These are phyloP conservation scores for Phytophthora hibernalis DNA, from an alignment of 352 stramenopile genomes.

Conservation along the genomic window DNA sequence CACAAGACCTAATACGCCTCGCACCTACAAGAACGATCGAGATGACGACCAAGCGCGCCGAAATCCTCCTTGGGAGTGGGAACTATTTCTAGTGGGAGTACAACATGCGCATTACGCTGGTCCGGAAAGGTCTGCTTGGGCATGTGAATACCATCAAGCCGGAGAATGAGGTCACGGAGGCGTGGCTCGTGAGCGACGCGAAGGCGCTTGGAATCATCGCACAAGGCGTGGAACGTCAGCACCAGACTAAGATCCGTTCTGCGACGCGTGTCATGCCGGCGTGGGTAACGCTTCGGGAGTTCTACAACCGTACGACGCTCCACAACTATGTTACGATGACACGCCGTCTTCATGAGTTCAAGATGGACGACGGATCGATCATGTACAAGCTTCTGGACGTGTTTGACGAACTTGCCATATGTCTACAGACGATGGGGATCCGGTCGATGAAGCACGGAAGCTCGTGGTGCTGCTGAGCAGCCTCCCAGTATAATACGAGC, in stretches of 20 bases:
- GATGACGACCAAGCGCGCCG: neutral
- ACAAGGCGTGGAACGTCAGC: slow-evolving; percentile 1
- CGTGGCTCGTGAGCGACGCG: slow-evolving; percentile 1
- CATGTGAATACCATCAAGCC: neutral
- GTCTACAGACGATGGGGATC: slow-evolving; percentile 18
- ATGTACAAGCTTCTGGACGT: neutral
- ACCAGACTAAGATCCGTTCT: slow-evolving; percentile 18
- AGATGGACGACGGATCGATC: neutral
- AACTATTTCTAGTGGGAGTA: slow-evolving; percentile 10
- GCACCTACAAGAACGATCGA: neutral
- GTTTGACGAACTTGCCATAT: neutral
- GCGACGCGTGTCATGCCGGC: slow-evolving; percentile 1
- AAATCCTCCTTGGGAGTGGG: neutral
- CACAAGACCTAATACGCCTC: neutral
- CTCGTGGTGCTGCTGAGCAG: slow-evolving; percentile 5
- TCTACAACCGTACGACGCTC: slow-evolving; percentile 5
- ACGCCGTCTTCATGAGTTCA: neutral
- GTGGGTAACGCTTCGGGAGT: neutral
- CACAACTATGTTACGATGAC: slow-evolving; percentile 30
- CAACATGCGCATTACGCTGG: neutral
- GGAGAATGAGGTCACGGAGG: neutral
- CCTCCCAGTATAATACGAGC: slow-evolving; percentile 1
- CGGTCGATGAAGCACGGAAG: slow-evolving; percentile 29
- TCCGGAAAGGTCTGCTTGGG: neutral
- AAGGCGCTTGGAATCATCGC: neutral